A percentile compares a stretch with the other conserved stretches of the same genome.
Conservation (phyloP, 2,329 filamentous ascomycete genomes). For the Pseudogymnoascus sp. region DNA sequence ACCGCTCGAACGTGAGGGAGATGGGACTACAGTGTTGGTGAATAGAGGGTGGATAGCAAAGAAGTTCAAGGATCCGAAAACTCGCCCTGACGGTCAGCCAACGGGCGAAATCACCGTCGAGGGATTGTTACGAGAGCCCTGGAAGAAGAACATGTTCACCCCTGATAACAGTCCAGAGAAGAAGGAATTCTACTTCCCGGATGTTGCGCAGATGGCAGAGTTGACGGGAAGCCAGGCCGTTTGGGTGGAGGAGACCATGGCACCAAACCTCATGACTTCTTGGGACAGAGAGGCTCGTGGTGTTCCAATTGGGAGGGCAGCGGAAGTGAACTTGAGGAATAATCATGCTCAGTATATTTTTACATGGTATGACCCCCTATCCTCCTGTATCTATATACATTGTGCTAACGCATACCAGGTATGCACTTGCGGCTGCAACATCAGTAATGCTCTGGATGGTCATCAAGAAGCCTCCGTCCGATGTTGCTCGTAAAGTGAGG, state of each 20-base stretch:
- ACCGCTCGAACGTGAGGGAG: constrained; percentile 66
- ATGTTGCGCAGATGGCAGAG: constrained; percentile 83
- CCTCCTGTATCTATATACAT: neutral
- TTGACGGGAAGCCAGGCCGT: constrained; percentile 77
- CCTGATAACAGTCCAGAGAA: constrained; percentile 79
- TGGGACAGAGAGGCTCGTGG: constrained; percentile 73
- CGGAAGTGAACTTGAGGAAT: constrained; percentile 89
- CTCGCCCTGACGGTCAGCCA: constrained; percentile 58
- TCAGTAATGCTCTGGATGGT: constrained; percentile 97
- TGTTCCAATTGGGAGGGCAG: constrained; percentile 78
- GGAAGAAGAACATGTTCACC: constrained; percentile 98
- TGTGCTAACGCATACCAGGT: constrained; percentile 49
- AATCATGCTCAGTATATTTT: constrained; percentile 99
- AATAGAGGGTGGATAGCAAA: constrained; percentile 90
- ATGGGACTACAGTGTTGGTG: constrained; percentile 67
- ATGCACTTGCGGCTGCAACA: constrained; percentile 75
- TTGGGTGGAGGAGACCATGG: constrained; percentile 94
- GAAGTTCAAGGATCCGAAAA: constrained; percentile 57
- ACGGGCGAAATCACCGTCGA: constrained; percentile 68
- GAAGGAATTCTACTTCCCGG: constrained; percentile 89
- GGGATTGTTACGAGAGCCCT: constrained; percentile 78
- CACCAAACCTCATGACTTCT: constrained; percentile 68
- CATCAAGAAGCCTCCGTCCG: constrained; percentile 73
- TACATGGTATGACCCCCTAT: constrained; percentile 66
- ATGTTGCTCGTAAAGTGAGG: constrained; percentile 65